Evolutionary conservation across 768 basidiomycete genomes (phyloP).

Genomic region (Calvatia gigantea): DNA sequence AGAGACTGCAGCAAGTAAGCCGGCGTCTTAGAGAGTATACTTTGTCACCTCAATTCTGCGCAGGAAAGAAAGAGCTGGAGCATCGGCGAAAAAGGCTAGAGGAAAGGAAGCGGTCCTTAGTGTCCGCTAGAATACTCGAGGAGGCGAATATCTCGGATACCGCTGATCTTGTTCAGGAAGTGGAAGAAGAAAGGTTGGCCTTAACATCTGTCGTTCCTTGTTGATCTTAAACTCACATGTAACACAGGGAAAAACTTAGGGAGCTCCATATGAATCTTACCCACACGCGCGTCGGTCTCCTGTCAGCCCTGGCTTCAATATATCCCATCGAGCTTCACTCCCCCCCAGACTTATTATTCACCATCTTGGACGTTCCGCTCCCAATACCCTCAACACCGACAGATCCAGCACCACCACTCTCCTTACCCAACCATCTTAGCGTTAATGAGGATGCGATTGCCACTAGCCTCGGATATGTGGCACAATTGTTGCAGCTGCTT

Average conservation of each 20-base stretch:
- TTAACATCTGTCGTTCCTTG: constrained; percentile 13
- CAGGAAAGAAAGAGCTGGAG: constrained; percentile 30
- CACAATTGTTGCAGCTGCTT: constrained; percentile 80
- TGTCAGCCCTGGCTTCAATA: constrained; percentile 69
- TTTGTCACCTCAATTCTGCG: neutral
- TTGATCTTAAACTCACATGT: constrained; percentile 13
- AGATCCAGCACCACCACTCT: constrained; percentile 83
- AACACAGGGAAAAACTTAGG: constrained; percentile 42
- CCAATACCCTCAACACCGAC: constrained; percentile 75
- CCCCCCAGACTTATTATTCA: constrained; percentile 83
- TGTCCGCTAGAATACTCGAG: constrained; percentile 34
- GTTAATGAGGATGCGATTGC: constrained; percentile 86
- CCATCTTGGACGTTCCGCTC: constrained; percentile 83
- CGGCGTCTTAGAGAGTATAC: neutral
- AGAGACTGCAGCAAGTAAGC: constrained; percentile 44
- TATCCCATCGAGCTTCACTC: constrained; percentile 89
- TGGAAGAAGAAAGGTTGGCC: constrained; percentile 19
- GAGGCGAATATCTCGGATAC: constrained; percentile 9
- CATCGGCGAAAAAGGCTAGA: constrained; percentile 40
- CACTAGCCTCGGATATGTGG: constrained; percentile 87
- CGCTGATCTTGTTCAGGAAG: constrained; percentile 1
- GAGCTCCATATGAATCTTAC: constrained; percentile 47
- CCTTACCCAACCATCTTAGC: constrained; percentile 57
- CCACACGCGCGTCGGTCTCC: constrained; percentile 56
- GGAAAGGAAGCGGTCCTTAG: constrained; percentile 39